phyloP scores from a whole-genome alignment of 139 green algal genomes.

The Prasinococcaceae sp. region DNA sequence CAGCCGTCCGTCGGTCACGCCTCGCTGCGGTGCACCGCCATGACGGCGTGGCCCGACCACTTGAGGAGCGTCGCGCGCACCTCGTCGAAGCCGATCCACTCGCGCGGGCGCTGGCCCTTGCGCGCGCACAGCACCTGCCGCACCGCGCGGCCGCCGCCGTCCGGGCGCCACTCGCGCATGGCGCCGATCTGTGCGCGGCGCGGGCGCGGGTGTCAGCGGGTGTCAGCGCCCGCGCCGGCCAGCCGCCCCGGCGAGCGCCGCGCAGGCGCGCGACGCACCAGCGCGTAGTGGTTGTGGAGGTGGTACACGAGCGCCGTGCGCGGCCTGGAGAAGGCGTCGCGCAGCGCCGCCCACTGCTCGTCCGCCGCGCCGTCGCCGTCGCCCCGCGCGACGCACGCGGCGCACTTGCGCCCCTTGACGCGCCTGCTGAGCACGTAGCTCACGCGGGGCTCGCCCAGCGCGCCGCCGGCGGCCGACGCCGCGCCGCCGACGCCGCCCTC shows the following conservation, averaged over 20 bases:
- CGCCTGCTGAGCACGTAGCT: too few species aligned
- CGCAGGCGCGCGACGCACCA: too few species aligned
- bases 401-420: too few species aligned
- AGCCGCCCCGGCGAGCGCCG: too few species aligned
- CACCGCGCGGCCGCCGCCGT: not conserved
- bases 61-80: not conserved
- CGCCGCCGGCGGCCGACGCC: not conserved
- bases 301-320: not conserved
- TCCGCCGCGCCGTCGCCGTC: not conserved
- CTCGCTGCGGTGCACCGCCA: too few species aligned
- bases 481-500: not conserved
- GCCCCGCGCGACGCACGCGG: too few species aligned
- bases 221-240: too few species aligned
- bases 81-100: not conserved
- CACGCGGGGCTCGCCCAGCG: not conserved
- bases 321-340: not conserved
- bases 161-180: too few species aligned
- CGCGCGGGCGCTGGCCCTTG: not conserved
- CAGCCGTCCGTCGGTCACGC: too few species aligned
- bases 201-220: too few species aligned
- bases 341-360: not conserved
- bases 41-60: slow-evolving; percentile 1
- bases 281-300: slow-evolving; percentile 7
- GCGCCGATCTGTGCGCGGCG: too few species aligned
- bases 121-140: not conserved